Evolutionary conservation across 2,329 filamentous ascomycete species (phyloP).

Genomic region (Hirsutella rhossiliensis): DNA sequence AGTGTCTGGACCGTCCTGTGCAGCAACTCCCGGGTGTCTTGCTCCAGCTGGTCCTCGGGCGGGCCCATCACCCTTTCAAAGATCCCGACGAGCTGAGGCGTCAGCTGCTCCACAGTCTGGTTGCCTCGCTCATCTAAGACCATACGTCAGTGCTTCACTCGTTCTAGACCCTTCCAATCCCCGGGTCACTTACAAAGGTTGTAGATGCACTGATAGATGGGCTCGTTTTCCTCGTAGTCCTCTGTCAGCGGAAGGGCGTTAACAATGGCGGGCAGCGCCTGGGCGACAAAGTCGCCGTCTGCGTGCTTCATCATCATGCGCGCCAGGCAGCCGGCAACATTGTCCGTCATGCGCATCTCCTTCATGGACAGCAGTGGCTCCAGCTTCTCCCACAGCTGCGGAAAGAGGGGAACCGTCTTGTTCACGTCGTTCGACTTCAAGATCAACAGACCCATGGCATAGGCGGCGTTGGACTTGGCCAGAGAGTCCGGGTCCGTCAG

Average conservation of each 20-base stretch:
- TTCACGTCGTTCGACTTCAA: constrained; percentile 62
- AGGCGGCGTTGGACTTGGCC: constrained; percentile 91
- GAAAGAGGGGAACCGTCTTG: constrained; percentile 64
- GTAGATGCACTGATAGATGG: constrained; percentile 82
- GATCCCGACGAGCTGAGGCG: constrained; percentile 54
- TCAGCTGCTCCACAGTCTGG: constrained; percentile 56
- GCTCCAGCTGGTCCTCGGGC: constrained; percentile 64
- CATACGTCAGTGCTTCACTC: constrained; percentile 9
- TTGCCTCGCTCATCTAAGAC: constrained; percentile 52
- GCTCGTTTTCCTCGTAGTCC: constrained; percentile 93
- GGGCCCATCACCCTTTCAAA: constrained; percentile 62
- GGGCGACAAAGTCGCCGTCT: constrained; percentile 65
- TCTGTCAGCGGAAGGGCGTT: constrained; percentile 76
- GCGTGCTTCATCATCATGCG: constrained; percentile 87
- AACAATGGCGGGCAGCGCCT: constrained; percentile 73
- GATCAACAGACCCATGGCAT: constrained; percentile 76
- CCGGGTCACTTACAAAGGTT: constrained; percentile 56
- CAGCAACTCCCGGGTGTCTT: constrained; percentile 55
- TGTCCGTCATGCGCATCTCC: constrained; percentile 77
- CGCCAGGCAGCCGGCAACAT: constrained; percentile 80
- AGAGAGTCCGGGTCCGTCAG: constrained; percentile 82
- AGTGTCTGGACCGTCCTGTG: constrained; percentile 47
- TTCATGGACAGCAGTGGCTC: constrained; percentile 71
- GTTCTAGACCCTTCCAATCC: not conserved
- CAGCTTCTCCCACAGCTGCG: constrained; percentile 69